Conservation (phyloP, 2,329 filamentous ascomycete genomes). For the Claviceps spartinae region DNA sequence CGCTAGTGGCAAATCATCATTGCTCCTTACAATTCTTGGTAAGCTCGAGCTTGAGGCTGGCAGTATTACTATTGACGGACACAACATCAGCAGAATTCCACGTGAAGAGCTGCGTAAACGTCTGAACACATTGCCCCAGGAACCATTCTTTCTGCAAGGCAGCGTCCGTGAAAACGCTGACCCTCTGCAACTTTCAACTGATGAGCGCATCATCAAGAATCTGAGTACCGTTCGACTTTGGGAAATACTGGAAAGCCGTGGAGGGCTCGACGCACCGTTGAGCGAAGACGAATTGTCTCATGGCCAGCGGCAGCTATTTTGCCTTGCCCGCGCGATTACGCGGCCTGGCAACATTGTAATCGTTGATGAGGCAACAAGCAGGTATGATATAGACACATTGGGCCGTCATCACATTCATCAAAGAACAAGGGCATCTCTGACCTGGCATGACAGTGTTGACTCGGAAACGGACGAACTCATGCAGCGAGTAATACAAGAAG, state of each 20-base stretch:
- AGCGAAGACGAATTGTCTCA: slow-evolving; percentile 21
- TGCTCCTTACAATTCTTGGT: slow-evolving; percentile 31
- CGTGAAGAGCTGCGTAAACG: slow-evolving; percentile 12
- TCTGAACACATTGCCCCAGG: slow-evolving; percentile 35
- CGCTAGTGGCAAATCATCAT: slow-evolving; percentile 18
- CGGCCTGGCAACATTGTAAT: slow-evolving; percentile 21
- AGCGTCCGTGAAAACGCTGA: slow-evolving; percentile 36
- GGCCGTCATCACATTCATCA: neutral
- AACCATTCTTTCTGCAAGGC: slow-evolving; percentile 34
- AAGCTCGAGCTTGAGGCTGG: slow-evolving; percentile 30
- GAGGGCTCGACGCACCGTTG: slow-evolving; percentile 24
- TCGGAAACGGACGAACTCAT: slow-evolving; percentile 20
- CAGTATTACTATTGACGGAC: slow-evolving; percentile 29
- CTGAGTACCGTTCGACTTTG: slow-evolving; percentile 32
- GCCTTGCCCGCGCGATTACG: slow-evolving; percentile 23
- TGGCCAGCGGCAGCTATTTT: slow-evolving; percentile 33
- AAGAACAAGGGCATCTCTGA: neutral
- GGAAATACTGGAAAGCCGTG: slow-evolving; percentile 23
- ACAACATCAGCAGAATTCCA: slow-evolving; percentile 19
- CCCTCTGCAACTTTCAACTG: slow-evolving; percentile 21
- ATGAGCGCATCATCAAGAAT: slow-evolving; percentile 28
- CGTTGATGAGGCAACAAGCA: slow-evolving; percentile 23
- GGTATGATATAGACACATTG: slow-evolving; percentile 9
- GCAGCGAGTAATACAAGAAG: slow-evolving; percentile 17
- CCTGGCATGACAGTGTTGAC: slow-evolving; percentile 17